phyloP scores from a whole-genome alignment of 2,329 filamentous ascomycete genomes.

The Botrytis elliptica region DNA sequence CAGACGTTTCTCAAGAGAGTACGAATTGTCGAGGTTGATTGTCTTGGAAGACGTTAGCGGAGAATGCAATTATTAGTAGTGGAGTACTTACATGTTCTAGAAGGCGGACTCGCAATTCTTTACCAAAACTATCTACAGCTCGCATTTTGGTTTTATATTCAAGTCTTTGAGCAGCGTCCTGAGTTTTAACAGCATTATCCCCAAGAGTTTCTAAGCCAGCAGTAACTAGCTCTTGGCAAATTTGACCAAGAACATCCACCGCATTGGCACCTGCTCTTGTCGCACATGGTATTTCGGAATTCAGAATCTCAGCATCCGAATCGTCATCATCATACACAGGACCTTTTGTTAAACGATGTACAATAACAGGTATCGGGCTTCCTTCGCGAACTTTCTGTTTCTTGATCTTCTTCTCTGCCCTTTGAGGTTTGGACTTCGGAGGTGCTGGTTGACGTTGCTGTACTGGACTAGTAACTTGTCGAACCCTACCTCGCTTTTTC shows the following conservation, averaged over 20 bases:
- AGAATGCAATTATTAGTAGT: conserved; percentile 11
- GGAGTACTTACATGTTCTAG: conserved; percentile 56
- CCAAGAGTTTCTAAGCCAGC: conserved; percentile 50
- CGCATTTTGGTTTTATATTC: conserved; percentile 56
- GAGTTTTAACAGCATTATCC: conserved; percentile 45
- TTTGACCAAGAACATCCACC: conserved; percentile 60
- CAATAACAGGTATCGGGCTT: conserved; percentile 57
- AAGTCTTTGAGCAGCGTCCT: conserved; percentile 49
- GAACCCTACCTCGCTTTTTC: conserved; percentile 25
- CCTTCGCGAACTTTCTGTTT: conserved; percentile 36
- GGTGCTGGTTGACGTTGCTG: conserved; percentile 38
- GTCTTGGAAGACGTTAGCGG: conserved; percentile 43
- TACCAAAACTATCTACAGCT: conserved; percentile 57
- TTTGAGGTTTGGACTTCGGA: conserved; percentile 30
- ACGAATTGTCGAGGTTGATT: conserved; percentile 58
- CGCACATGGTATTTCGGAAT: conserved; percentile 53
- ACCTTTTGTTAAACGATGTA: conserved; percentile 58
- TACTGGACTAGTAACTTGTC: conserved; percentile 23
- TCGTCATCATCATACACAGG: conserved; percentile 45
- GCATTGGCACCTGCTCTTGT: conserved; percentile 57
- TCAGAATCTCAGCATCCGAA: conserved; percentile 47
- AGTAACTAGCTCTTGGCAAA: conserved; percentile 61
- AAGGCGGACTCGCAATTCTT: conserved; percentile 55
- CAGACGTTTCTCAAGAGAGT: conserved; percentile 57
- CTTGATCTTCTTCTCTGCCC: conserved; percentile 31